These are phyloP conservation scores for Pichia exigua DNA, from an alignment of 805 yeast species.

Conservation along the genomic window DNA sequence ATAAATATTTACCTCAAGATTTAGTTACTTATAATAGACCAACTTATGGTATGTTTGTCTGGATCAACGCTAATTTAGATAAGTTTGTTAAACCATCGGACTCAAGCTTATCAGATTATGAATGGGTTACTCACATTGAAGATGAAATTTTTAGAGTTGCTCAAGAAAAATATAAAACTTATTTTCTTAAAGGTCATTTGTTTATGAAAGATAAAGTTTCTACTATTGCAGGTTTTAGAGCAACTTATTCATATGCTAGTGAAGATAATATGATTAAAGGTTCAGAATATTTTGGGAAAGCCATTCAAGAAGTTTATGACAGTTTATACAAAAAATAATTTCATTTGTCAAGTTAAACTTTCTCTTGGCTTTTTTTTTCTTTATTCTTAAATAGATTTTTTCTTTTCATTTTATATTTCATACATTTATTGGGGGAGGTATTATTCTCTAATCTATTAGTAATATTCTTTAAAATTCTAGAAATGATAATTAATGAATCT, in stretches of 20 bases:
- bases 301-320: slow-evolving; percentile 16
- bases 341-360: not conserved
- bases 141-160: slow-evolving; percentile 18
- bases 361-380: not conserved
- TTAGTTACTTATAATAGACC: slow-evolving; percentile 36
- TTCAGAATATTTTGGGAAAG: slow-evolving; percentile 21
- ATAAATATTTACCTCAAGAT: slow-evolving; percentile 38
- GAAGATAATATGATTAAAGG: slow-evolving; percentile 20
- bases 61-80: slow-evolving; percentile 35
- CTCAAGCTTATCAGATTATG: slow-evolving; percentile 27
- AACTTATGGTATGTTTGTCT: slow-evolving; percentile 38
- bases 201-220: slow-evolving; percentile 22
- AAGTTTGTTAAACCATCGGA: slow-evolving; percentile 32
- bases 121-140: slow-evolving; percentile 28
- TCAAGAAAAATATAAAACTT: slow-evolving; percentile 19
- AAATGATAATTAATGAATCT: too few species aligned
- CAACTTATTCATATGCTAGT: slow-evolving; percentile 26
- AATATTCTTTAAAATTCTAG: too few species aligned
- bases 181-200: slow-evolving; percentile 30
- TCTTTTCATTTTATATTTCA: not conserved
- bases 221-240: slow-evolving; percentile 24
- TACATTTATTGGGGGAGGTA: too few species aligned
- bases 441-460: too few species aligned
- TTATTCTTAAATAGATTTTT: not conserved
- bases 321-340: slow-evolving; percentile 6